Percentiles rank a stretch among this genome's conserved stretches.
phyloP scores from a whole-genome alignment of 805 yeast species.

The Grigorovia humatica region DNA sequence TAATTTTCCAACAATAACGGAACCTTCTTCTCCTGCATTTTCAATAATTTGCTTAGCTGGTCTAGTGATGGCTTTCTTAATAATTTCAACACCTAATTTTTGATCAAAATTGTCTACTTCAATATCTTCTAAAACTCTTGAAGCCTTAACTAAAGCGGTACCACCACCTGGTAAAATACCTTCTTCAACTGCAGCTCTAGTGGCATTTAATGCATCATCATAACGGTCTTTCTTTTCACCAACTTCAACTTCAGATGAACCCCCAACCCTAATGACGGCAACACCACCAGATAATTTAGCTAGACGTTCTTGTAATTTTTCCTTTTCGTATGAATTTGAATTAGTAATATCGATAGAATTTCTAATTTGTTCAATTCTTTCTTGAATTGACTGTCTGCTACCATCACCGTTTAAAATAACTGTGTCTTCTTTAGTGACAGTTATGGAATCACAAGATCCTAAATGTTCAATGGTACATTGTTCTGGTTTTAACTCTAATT shows the following conservation, averaged over 20 bases:
- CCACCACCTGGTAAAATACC: slow-evolving; percentile 99
- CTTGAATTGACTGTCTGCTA: slow-evolving; percentile 62
- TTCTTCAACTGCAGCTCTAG: slow-evolving; percentile 97
- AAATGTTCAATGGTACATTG: slow-evolving; percentile 81
- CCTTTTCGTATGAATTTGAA: slow-evolving; percentile 82
- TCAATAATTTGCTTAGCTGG: slow-evolving; percentile 94
- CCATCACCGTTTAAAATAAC: slow-evolving; percentile 92
- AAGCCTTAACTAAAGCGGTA: slow-evolving; percentile 91
- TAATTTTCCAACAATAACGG: slow-evolving; percentile 90
- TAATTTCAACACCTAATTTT: slow-evolving; percentile 89
- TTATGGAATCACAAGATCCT: slow-evolving; percentile 85
- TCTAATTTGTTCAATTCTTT: slow-evolving; percentile 92
- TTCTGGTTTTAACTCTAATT: slow-evolving; percentile 90
- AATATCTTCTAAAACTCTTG: slow-evolving; percentile 58
- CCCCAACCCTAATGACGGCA: slow-evolving; percentile 96
- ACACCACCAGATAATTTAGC: slow-evolving; percentile 98
- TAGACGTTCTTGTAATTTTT: slow-evolving; percentile 92
- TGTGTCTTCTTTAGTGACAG: slow-evolving; percentile 92
- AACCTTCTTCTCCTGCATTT: slow-evolving; percentile 96
- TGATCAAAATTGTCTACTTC: slow-evolving; percentile 87
- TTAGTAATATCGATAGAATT: slow-evolving; percentile 60
- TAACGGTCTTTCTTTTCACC: slow-evolving; percentile 99
- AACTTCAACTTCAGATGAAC: slow-evolving; percentile 93
- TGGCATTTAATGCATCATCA: slow-evolving; percentile 96
- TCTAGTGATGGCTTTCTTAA: slow-evolving; percentile 82